A percentile compares a stretch with the other conserved stretches of the same genome.
These are phyloP conservation scores for Trichoderma simmonsii DNA, from an alignment of 2,329 filamentous ascomycete genomes.

Conservation along the genomic window DNA sequence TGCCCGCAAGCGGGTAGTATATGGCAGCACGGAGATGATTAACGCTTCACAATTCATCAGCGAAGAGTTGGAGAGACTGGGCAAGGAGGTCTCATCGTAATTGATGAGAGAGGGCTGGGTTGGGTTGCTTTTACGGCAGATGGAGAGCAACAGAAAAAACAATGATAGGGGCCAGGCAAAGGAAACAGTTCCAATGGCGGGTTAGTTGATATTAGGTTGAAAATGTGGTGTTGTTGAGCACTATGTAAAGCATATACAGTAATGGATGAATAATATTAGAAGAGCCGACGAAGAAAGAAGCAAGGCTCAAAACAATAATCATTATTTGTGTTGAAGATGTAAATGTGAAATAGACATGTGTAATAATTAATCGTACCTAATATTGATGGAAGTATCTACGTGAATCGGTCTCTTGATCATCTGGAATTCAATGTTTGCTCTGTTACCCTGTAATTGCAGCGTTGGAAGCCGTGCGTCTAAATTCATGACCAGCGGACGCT, in stretches of 20 bases:
- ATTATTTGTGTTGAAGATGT: background rate
- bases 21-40: conserved; percentile 84
- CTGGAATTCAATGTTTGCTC: background rate
- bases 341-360: background rate
- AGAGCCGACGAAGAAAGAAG: background rate
- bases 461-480: background rate
- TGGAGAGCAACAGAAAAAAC: background rate
- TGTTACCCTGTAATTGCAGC: background rate
- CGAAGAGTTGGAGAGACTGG: conserved; percentile 61
- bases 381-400: background rate
- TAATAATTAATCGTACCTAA: background rate
- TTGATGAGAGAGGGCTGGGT: background rate
- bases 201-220: background rate
- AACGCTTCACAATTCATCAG: conserved; percentile 66
- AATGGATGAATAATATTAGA: background rate
- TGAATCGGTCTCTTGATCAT: background rate
- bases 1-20: conserved; percentile 77
- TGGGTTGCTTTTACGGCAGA: background rate
- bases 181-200: background rate
- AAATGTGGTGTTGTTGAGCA: background rate
- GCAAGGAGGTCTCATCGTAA: conserved; percentile 50
- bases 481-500: background rate
- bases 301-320: background rate
- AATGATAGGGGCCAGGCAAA: background rate
- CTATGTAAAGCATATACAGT: background rate